phyloP scores from a whole-genome alignment of 148 eudicot species.

The Limonium bicolor region DNA sequence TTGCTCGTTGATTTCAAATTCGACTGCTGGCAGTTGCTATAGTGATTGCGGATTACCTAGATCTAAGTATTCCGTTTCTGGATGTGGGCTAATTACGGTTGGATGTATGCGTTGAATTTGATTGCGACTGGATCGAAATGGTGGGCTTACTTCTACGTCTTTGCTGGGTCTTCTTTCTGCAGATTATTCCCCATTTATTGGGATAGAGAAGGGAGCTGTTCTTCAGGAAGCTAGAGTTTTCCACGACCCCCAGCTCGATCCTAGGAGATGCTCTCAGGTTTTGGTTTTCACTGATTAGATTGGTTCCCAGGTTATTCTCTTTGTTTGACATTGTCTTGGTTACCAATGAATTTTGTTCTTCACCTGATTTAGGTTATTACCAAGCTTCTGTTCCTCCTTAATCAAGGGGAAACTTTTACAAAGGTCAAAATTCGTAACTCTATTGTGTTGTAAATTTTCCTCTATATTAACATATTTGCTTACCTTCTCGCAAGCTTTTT shows the following conservation, averaged over 20 bases:
- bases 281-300: too few species aligned
- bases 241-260: conserved; percentile 86
- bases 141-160: conserved; percentile 17
- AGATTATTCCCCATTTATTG: conserved; percentile 79
- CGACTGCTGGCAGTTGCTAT: too few species aligned
- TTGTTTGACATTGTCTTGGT: too few species aligned
- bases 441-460: neutral
- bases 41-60: too few species aligned
- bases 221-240: conserved; percentile 97
- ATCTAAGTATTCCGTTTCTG: too few species aligned
- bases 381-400: conserved; percentile 69
- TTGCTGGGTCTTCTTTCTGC: conserved; percentile 20
- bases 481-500: too few species aligned
- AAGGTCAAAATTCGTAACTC: conserved; percentile 27
- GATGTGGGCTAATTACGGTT: conserved; percentile 11
- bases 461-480: neutral
- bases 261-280: conserved; percentile 91
- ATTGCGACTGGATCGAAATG: conserved; percentile 11
- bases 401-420: conserved; percentile 85
- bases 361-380: conserved; percentile 44
- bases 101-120: conserved; percentile 1
- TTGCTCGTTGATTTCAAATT: conserved; percentile 2
- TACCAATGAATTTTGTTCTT: too few species aligned
- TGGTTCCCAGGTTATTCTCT: conserved; percentile 1
- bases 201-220: conserved; percentile 92